Evolutionary conservation across 345 rosid species (phyloP).

Genomic region (Linum usitatissimum): DNA sequence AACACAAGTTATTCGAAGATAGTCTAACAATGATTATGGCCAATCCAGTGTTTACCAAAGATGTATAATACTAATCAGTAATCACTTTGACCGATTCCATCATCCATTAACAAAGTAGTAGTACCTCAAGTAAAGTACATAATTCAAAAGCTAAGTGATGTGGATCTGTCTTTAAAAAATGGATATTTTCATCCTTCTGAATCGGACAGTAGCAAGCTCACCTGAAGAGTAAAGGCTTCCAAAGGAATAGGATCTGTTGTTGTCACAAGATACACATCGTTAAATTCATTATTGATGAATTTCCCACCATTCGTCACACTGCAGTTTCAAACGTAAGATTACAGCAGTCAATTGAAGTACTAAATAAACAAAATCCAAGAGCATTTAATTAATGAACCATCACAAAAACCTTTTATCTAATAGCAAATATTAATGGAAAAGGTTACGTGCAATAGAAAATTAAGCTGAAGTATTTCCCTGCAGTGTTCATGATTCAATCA

Average conservation of each 20-base stretch:
- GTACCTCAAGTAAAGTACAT: too few relatives aligned
- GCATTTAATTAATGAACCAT: not conserved
- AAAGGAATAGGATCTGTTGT: slow-evolving; percentile 70
- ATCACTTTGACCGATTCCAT: too few relatives aligned
- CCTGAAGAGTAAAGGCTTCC: slow-evolving; percentile 90
- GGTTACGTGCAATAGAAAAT: too few relatives aligned
- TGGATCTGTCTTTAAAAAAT: not conserved
- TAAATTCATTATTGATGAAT: slow-evolving; percentile 77
- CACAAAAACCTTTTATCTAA: not conserved
- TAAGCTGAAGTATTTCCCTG: too few relatives aligned
- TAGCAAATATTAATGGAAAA: too few relatives aligned
- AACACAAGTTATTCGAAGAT: not conserved
- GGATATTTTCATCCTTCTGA: not conserved
- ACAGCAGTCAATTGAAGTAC: not conserved
- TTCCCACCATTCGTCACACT: slow-evolving; percentile 72
- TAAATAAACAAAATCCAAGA: not conserved
- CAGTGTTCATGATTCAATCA: too few relatives aligned
- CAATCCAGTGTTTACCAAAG: too few relatives aligned
- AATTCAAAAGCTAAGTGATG: too few relatives aligned
- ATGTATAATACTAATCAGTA: too few relatives aligned
- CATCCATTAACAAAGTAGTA: too few relatives aligned
- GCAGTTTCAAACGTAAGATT: slow-evolving; percentile 18
- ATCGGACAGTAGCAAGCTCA: slow-evolving; percentile 18
- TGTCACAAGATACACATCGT: slow-evolving; percentile 83
- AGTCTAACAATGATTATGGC: not conserved